These are phyloP conservation scores for Suillus subluteus DNA, from an alignment of 768 basidiomycete genomes.

Conservation along the genomic window DNA sequence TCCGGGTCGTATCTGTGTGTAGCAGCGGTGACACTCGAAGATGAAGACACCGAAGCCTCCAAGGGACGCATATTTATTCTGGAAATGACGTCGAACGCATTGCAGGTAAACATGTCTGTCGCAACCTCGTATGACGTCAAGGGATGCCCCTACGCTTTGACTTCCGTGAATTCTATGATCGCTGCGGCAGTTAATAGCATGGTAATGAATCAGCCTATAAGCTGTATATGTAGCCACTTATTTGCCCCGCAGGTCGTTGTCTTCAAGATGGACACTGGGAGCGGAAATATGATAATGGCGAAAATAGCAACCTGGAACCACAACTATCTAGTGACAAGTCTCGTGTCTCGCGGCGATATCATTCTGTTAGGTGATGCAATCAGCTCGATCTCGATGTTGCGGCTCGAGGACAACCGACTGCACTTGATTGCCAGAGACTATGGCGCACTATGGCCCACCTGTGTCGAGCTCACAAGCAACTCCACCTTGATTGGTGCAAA, in stretches of 20 bases:
- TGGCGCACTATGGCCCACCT: slow-evolving; percentile 73
- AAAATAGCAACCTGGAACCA: slow-evolving; percentile 71
- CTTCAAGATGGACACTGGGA: slow-evolving; percentile 44
- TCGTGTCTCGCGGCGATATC: slow-evolving; percentile 56
- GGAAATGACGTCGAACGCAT: slow-evolving; percentile 35
- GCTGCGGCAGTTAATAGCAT: slow-evolving; percentile 77
- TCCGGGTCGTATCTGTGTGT: slow-evolving; percentile 50
- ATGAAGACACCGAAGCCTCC: slow-evolving; percentile 52
- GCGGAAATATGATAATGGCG: slow-evolving; percentile 34
- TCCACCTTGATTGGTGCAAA: slow-evolving; percentile 72
- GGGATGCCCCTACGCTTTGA: slow-evolving; percentile 75
- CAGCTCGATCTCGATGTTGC: slow-evolving; percentile 74
- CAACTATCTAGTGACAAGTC: slow-evolving; percentile 75
- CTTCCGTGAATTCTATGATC: slow-evolving; percentile 51
- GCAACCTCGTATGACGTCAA: slow-evolving; percentile 48
- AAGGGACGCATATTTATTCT: slow-evolving; percentile 68
- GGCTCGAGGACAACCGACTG: slow-evolving; percentile 47
- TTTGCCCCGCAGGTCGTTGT: slow-evolving; percentile 47
- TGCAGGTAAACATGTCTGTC: slow-evolving; percentile 29
- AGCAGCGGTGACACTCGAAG: slow-evolving; percentile 47
- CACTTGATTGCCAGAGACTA: slow-evolving; percentile 72
- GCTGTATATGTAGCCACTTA: not conserved
- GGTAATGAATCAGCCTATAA: slow-evolving; percentile 44
- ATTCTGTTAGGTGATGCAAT: slow-evolving; percentile 82
- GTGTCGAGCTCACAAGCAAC: slow-evolving; percentile 59